phyloP scores from a whole-genome alignment of 2,329 filamentous ascomycete genomes.

The Hypocreales sp. region DNA sequence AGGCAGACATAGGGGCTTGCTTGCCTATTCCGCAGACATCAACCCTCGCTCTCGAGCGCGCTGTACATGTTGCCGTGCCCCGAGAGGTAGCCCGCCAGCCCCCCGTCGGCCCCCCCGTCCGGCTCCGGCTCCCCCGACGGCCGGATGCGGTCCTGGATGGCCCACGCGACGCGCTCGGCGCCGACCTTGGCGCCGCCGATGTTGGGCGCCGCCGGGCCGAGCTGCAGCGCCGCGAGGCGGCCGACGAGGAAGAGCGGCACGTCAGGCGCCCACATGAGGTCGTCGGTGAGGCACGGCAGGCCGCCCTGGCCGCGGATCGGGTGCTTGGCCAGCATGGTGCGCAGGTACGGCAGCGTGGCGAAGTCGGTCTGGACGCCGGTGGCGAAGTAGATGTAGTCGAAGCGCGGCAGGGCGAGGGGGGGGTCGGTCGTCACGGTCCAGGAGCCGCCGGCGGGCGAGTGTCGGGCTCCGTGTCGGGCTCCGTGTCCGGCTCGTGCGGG shows the following conservation, averaged over 20 bases:
- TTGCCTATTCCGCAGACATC: no score
- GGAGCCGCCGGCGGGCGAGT: no score
- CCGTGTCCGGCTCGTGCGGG: no score
- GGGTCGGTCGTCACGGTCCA: conserved; percentile 37
- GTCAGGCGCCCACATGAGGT: conserved; percentile 60
- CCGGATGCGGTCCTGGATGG: conserved; percentile 39
- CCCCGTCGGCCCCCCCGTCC: conserved; percentile 3
- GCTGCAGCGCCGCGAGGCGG: conserved; percentile 46
- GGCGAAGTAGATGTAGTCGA: conserved; percentile 61
- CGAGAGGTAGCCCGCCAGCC: conserved; percentile 14
- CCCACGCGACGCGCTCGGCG: conserved; percentile 60
- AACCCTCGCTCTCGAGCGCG: conserved; percentile 10
- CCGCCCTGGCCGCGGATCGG: conserved; percentile 50
- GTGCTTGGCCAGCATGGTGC: conserved; percentile 39
- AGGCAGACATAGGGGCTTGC: no score
- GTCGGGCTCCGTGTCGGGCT: no score
- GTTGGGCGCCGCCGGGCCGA: conserved; percentile 61
- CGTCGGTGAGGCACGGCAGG: conserved; percentile 58
- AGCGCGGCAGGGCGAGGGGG: conserved; percentile 33
- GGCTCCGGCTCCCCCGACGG: conserved; percentile 5
- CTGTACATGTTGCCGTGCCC: conserved; percentile 21
- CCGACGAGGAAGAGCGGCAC: conserved; percentile 61
- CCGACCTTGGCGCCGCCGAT: conserved; percentile 58
- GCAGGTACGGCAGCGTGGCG: conserved; percentile 41
- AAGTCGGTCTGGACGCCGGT: conserved; percentile 57